A percentile compares a stretch with the other conserved stretches of the same genome.
Evolutionary conservation across 2,329 filamentous ascomycete genomes (phyloP).

Genomic region (Xylariaceae sp.): DNA sequence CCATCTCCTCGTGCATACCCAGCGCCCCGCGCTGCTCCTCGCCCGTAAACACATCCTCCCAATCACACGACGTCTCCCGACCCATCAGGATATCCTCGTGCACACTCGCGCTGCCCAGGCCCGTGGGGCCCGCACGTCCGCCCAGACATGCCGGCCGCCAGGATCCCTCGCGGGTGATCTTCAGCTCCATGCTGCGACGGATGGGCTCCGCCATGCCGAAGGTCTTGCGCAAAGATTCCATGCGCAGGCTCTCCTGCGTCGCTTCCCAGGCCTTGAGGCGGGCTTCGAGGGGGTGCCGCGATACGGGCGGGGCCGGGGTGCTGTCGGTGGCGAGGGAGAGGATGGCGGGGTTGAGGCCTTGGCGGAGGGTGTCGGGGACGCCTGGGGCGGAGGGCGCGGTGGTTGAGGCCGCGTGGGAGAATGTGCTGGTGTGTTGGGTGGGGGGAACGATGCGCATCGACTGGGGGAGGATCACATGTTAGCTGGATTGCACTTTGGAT

Average conservation of each 20-base stretch:
- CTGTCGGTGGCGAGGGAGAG: constrained; percentile 1
- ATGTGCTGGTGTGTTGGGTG: constrained; percentile 58
- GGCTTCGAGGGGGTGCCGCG: constrained; percentile 82
- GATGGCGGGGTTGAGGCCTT: constrained; percentile 64
- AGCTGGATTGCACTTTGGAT: constrained; percentile 9
- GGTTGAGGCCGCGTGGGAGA: constrained; percentile 54
- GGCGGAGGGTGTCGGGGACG: constrained; percentile 86
- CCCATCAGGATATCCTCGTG: constrained; percentile 88
- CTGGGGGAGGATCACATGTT: constrained; percentile 40
- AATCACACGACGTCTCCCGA: constrained; percentile 69
- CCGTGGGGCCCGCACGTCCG: constrained; percentile 56
- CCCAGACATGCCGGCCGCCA: constrained; percentile 72
- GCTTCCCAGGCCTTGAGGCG: constrained; percentile 85
- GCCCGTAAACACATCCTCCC: constrained; percentile 91
- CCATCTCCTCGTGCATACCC: constrained; percentile 88
- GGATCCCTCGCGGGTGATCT: constrained; percentile 73
- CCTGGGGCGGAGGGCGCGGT: constrained; percentile 87
- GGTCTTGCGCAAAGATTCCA: constrained; percentile 78
- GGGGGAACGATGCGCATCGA: constrained; percentile 85
- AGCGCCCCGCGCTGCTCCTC: constrained; percentile 66
- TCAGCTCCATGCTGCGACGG: constrained; percentile 88
- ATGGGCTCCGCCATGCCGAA: constrained; percentile 93
- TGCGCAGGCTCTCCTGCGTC: constrained; percentile 81
- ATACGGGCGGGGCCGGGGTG: constrained; percentile 42
- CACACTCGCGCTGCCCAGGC: constrained; percentile 57